These are phyloP conservation scores for Chlorencoelia australis DNA, from an alignment of 2,329 filamentous ascomycete genomes.

Conservation along the genomic window DNA sequence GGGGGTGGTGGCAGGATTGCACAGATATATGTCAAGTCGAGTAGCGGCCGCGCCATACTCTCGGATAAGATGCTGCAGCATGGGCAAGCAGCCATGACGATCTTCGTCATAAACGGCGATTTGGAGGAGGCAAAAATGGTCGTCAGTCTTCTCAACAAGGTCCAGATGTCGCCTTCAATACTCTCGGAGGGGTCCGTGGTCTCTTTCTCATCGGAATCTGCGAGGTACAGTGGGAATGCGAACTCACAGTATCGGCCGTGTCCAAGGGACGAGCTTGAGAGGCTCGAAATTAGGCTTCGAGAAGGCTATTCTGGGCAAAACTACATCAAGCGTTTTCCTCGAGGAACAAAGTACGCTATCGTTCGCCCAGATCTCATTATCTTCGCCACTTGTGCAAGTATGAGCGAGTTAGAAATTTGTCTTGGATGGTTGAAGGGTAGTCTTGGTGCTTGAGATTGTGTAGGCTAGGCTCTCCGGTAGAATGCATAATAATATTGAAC, in stretches of 20 bases:
- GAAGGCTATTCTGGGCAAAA: neutral
- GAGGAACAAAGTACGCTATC: conserved; percentile 2
- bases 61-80: neutral
- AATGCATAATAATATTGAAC: too few relatives aligned
- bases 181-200: neutral
- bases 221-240: neutral
- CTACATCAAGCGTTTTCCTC: neutral
- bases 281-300: neutral
- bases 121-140: neutral
- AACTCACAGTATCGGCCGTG: neutral
- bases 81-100: neutral
- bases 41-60: neutral
- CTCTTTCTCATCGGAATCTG: neutral
- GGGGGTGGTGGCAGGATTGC: neutral
- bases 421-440: neutral
- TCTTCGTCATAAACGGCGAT: neutral
- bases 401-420: neutral
- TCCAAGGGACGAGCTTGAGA: neutral
- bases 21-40: neutral
- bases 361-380: conserved; percentile 5
- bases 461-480: too few relatives aligned
- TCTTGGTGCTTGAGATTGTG: too few relatives aligned
- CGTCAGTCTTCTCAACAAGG: neutral
- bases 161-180: too few relatives aligned
- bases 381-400: neutral